Percentiles rank a stretch among this genome's conserved stretches.
Conservation (phyloP, 352 stramenopile genomes). For the Pythium rishiriense region DNA sequence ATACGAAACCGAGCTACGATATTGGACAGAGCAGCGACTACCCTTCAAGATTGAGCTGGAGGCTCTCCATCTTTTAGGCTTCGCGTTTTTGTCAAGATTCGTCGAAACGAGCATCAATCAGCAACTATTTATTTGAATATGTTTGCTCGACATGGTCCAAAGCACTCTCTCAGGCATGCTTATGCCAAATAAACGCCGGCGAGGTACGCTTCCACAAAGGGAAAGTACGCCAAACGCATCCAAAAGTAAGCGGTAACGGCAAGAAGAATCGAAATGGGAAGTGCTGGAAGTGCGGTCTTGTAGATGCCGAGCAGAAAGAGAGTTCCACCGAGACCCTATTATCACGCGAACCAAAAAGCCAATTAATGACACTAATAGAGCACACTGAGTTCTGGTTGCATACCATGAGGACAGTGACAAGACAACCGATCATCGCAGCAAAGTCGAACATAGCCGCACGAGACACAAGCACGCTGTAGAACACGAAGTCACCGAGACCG, state of each 20-base stretch:
- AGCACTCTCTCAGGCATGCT: not conserved
- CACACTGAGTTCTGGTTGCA: no score
- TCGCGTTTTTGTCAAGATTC: conserved; percentile 67
- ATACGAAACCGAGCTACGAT: conserved; percentile 55
- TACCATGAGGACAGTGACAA: conserved; percentile 93
- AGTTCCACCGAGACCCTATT: conserved; percentile 90
- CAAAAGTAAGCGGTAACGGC: conserved; percentile 82
- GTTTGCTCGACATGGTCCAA: not conserved
- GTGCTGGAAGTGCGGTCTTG: conserved; percentile 93
- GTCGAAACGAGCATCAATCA: conserved; percentile 47
- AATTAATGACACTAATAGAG: no score
- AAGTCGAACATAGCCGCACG: conserved; percentile 96
- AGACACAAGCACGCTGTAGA: conserved; percentile 98
- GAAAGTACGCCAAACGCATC: conserved; percentile 70
- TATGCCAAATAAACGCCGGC: conserved; percentile 32
- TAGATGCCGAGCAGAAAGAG: conserved; percentile 96
- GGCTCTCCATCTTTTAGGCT: conserved; percentile 74
- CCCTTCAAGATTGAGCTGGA: conserved; percentile 83
- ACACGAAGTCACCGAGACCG: conserved; percentile 98
- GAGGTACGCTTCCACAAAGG: conserved; percentile 54
- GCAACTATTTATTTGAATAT: conserved; percentile 30
- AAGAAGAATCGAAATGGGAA: conserved; percentile 94
- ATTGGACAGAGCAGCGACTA: conserved; percentile 45
- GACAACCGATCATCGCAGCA: conserved; percentile 92
- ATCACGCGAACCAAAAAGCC: not conserved